A percentile compares a stretch with the other conserved stretches of the same genome.
These are phyloP conservation scores for Cochlearia excelsa DNA, from an alignment of 345 rosid species.

Conservation along the genomic window DNA sequence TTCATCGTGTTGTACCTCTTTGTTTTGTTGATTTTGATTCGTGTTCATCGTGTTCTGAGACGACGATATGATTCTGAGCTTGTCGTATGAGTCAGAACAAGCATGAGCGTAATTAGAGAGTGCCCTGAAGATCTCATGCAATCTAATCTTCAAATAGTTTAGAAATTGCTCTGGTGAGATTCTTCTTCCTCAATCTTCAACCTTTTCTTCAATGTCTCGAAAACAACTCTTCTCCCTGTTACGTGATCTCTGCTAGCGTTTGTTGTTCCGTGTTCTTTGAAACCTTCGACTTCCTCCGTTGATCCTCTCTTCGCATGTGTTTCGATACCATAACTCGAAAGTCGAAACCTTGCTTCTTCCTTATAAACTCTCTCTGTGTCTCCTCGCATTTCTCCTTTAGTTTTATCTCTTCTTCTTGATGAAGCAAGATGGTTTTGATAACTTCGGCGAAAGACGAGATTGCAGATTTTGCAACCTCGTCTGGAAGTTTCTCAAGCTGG, in stretches of 20 bases:
- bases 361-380: too few relatives aligned
- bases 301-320: slow-evolving; percentile 32
- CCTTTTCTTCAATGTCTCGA: slow-evolving; percentile 71
- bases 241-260: slow-evolving; percentile 53
- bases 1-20: too few relatives aligned
- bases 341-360: slow-evolving; percentile 35
- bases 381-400: too few relatives aligned
- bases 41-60: too few relatives aligned
- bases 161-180: slow-evolving; percentile 31
- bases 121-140: too few relatives aligned
- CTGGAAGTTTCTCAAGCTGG: slow-evolving; percentile 68
- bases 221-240: slow-evolving; percentile 59
- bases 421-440: slow-evolving; percentile 55
- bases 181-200: slow-evolving; percentile 60
- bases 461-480: slow-evolving; percentile 82
- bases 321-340: too few relatives aligned
- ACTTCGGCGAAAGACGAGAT: slow-evolving; percentile 73
- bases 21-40: too few relatives aligned
- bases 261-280: slow-evolving; percentile 43
- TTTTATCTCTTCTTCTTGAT: slow-evolving; percentile 78
- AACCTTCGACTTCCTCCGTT: slow-evolving; percentile 45
- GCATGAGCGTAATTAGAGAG: too few relatives aligned
- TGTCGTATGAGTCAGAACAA: too few relatives aligned
- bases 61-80: too few relatives aligned
- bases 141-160: too few relatives aligned